Evolutionary conservation across 805 yeast species (phyloP), one percentile per base, ranked within the genome.

Genomic region (Candida maris): DNA sequence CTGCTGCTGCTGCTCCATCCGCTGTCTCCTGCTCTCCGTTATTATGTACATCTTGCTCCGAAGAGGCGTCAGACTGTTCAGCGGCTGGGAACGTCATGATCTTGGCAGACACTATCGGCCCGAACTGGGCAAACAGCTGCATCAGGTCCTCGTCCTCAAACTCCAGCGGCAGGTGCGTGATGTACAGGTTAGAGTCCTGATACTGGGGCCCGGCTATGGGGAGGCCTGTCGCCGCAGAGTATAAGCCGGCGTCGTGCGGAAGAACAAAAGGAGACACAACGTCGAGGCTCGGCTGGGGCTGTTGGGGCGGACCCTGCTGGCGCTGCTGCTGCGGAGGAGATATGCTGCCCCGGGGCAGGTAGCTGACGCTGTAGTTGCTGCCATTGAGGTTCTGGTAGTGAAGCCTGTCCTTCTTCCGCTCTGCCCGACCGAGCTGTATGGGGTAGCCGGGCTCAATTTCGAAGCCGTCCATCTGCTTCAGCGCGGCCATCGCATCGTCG

Each of bases 131-230:
- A 50, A 76, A 78, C 38, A 69, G 59, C 3, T 59, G 54, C 19
- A 49, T 38, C 21, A 78, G 59, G 45, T 74, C 79, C 15, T 71
- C 65, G 55, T 84, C 87, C 34, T 64, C 67, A 55, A 80, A 74
- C 4, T 65, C 45, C 9, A 67, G 46, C 5, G 85, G 81, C 26
- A 85, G 59, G 51, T 78, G 77, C 42, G 78, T 81, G 23, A 85
- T 78, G 53, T 84, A 85, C 30, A 85, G 66, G 57, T 85, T 85
- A 4, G 87, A 77, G 48, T 81, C 87, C 54, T 80, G 87, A 46
- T 64, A 72, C 35, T 64, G 60, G 6, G 73, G 71, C 1, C 72
- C 71, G 3, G 73, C 70, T 6, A 68, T 49, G 13, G 70, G 60
- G 37, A 64, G 51, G n/a, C 71, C 62, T 4, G 60, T 48, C 5